Evolutionary conservation across 2,329 filamentous ascomycete genomes (phyloP), one percentile per base, ranked within the genome.

Genomic region (Penicillium decumbens): DNA sequence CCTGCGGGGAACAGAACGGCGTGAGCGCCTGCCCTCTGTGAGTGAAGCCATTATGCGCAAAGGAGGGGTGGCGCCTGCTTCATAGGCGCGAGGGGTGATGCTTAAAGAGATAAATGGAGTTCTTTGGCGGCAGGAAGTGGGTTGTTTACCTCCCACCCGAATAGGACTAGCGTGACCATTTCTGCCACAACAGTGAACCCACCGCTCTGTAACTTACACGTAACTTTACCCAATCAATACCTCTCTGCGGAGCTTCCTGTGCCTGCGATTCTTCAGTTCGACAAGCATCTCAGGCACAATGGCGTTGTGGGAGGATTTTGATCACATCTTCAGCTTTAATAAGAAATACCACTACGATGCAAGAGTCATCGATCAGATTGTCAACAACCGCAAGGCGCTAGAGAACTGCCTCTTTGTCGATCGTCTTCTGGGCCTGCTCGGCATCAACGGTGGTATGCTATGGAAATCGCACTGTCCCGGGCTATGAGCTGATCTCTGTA

Each of bases 351-450:
- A 80, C 2, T 88, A 88, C 67, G 80, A 83, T 62, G 77, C 81
- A 49, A 77, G 79, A 52, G 68, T 78, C 28, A 72, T 82, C 47
- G 78, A 84, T 41, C 78, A 82, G 41, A 88, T 90, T 47, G 77
- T 85, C 51, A 72, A 77, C 27, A 81, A 81, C 63, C 84, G 88
- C 58, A 86, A 84, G 62, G 78, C 72, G 42, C 76, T 90, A 18
- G 82, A 84, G 53, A 85, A 86, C 58, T 75, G 79, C 49, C 80
- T 92, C 50, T 95, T 93, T 70, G 85, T 92, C 64, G 89, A 95
- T 67, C 82, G 86, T 46, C 81, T 95, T 35, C 74, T 93, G 53
- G 81, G 80, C 47, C 78, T 85, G 0, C 74, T 92, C 25, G 82
- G 85, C 25, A 80, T 93, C 50, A 77, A 78, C 58, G 83, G 86